phyloP scores from a whole-genome alignment of 352 stramenopile genomes.

The Aphanomyces euteiches region DNA sequence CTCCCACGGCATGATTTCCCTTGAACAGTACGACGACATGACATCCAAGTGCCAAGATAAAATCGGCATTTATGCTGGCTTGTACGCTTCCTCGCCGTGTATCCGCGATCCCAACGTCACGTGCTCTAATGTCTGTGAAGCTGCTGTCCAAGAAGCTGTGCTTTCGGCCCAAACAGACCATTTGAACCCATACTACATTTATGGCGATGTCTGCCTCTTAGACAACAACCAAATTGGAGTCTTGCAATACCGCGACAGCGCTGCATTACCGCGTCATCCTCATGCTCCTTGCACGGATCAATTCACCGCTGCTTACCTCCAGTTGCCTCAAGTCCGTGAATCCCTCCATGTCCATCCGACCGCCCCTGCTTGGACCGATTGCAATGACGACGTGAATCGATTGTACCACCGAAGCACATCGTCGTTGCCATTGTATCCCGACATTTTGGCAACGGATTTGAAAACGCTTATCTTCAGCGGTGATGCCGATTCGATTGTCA shows the following conservation, averaged over 20 bases:
- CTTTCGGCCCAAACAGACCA: constrained; percentile 39
- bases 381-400: constrained; percentile 53
- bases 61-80: constrained; percentile 29
- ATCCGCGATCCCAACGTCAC: constrained; percentile 35
- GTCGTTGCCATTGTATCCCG: constrained; percentile 61
- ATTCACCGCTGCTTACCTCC: constrained; percentile 48
- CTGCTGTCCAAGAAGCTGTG: constrained; percentile 44
- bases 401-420: constrained; percentile 58
- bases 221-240: constrained; percentile 47
- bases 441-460: constrained; percentile 50
- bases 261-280: constrained; percentile 31
- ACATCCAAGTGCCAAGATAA: constrained; percentile 47
- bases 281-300: constrained; percentile 11
- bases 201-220: constrained; percentile 61
- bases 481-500: constrained; percentile 74
- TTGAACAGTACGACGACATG: constrained; percentile 51
- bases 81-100: constrained; percentile 50
- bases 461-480: constrained; percentile 70
- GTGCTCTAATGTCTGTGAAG: constrained; percentile 43
- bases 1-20: constrained; percentile 69
- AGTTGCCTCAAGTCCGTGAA: constrained; percentile 46
- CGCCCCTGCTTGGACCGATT: constrained; percentile 52
- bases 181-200: constrained; percentile 73
- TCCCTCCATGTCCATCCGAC: constrained; percentile 51
- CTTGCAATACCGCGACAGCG: constrained; percentile 35